A percentile compares a stretch with the other conserved stretches of the same genome.
phyloP scores from a whole-genome alignment of 73 alveolate species.

The Paramecium bursaria region DNA sequence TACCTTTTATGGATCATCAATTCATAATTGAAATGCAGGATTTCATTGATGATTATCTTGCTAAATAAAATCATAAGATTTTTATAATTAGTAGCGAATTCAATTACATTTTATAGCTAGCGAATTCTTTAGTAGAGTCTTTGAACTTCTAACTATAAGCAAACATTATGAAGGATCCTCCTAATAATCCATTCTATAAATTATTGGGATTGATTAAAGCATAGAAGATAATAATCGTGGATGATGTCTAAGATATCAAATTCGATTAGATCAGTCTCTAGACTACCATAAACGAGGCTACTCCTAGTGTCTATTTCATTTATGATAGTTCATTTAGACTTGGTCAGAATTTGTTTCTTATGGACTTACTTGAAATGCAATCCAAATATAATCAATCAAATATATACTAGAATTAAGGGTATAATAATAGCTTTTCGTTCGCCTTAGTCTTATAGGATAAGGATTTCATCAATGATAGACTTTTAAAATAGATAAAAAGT shows the following conservation, averaged over 20 bases:
- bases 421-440: no score
- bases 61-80: no score
- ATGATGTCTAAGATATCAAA: conserved; percentile 1
- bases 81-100: no score
- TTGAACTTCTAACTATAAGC: not conserved
- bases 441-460: no score
- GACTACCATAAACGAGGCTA: not conserved
- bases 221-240: not conserved
- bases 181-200: conserved; percentile 16
- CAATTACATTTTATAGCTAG: not conserved
- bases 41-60: no score
- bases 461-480: no score
- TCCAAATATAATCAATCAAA: no score
- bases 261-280: conserved; percentile 14
- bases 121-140: conserved; percentile 24
- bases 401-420: no score
- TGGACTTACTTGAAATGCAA: conserved; percentile 42
- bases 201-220: not conserved
- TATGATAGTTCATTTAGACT: conserved; percentile 31
- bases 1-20: no score
- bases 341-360: not conserved
- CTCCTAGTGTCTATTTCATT: conserved; percentile 34
- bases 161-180: conserved; percentile 7
- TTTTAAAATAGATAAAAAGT: no score
- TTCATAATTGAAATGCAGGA: no score